These are phyloP conservation scores for Pleurozium schreberi DNA, from an alignment of 225 moss, liverwort and hornwort genomes.

Conservation along the genomic window DNA sequence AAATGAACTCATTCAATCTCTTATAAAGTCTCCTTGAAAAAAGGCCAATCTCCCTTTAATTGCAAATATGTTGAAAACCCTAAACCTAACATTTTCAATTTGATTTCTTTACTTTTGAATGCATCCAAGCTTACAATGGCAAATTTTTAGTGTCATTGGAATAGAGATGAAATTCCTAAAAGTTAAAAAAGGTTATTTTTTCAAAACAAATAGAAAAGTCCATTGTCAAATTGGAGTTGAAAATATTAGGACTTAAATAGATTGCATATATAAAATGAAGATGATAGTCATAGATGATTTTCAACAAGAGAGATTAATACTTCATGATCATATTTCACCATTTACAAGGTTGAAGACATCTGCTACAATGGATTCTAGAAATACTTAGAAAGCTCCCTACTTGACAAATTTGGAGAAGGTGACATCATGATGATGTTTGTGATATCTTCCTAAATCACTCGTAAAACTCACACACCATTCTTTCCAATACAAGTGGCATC, in stretches of 20 bases:
- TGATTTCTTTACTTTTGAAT: neutral
- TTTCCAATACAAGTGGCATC: neutral
- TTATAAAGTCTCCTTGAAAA: neutral
- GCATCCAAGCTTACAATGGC: neutral
- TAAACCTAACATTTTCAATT: neutral
- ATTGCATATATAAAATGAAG: neutral
- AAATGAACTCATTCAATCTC: neutral
- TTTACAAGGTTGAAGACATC: neutral
- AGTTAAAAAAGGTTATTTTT: neutral
- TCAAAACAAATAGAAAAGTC: neutral
- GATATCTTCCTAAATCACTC: neutral
- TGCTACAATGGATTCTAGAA: neutral
- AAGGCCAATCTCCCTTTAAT: neutral
- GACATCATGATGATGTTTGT: fast-evolving
- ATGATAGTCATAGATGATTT: neutral
- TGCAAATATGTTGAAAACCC: neutral
- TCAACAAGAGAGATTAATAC: neutral
- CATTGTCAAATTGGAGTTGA: neutral
- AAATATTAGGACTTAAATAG: neutral
- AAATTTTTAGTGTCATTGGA: neutral
- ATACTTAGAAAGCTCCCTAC: neutral
- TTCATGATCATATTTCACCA: neutral
- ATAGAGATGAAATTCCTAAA: neutral
- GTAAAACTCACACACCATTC: no score
- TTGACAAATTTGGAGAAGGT: neutral